phyloP scores from a whole-genome alignment of 768 basidiomycete genomes.

The Pleurotus tuber-regium region DNA sequence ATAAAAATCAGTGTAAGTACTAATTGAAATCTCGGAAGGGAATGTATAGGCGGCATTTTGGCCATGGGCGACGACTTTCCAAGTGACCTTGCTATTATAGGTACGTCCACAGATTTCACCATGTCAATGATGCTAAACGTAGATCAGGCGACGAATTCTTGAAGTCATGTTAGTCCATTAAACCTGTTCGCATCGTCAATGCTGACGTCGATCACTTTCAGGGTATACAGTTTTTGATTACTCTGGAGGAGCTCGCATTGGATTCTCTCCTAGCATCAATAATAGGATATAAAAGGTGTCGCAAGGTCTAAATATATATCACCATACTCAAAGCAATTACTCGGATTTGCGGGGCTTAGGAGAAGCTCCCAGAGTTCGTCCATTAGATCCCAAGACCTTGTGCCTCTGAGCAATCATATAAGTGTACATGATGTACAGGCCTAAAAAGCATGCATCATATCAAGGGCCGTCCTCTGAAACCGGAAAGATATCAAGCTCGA shows the following conservation, averaged over 20 bases:
- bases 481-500: no score
- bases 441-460: slow-evolving; percentile 28
- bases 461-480: no score
- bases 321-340: background rate
- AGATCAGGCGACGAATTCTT: slow-evolving; percentile 62
- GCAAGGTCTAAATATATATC: slow-evolving; percentile 2
- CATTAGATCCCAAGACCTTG: slow-evolving; percentile 35
- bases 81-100: slow-evolving; percentile 55
- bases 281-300: slow-evolving; percentile 23
- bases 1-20: background rate
- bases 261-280: slow-evolving; percentile 56
- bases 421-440: slow-evolving; percentile 49
- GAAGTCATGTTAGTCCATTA: slow-evolving; percentile 49
- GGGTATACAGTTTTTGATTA: slow-evolving; percentile 67
- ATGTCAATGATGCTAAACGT: no score
- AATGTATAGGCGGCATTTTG: slow-evolving; percentile 57
- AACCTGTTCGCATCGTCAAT: background rate
- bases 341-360: slow-evolving; percentile 6
- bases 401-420: slow-evolving; percentile 54
- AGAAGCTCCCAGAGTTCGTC: slow-evolving; percentile 16
- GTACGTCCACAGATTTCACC: no score
- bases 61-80: slow-evolving; percentile 45
- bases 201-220: slow-evolving; percentile 18
- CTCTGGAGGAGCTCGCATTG: slow-evolving; percentile 48
- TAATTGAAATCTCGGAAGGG: slow-evolving; percentile 24